Conservation (phyloP, 2,329 filamentous ascomycete species). For the Colletotrichum tabaci region DNA sequence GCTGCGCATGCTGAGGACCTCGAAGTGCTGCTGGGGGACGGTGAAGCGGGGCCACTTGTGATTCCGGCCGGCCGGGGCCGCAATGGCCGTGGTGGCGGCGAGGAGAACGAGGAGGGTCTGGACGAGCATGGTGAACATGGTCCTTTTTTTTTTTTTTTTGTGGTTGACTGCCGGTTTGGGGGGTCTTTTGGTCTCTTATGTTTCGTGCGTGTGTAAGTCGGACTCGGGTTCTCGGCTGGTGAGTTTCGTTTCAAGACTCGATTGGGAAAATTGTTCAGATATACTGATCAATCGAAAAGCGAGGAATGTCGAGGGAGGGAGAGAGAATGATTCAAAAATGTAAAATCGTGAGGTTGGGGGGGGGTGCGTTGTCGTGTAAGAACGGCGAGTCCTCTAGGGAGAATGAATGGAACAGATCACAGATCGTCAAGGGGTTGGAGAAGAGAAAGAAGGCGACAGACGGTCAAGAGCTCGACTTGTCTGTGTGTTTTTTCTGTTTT, state of each 20-base stretch:
- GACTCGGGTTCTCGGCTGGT: not conserved
- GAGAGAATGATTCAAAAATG: too few species aligned
- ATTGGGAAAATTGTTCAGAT: not conserved
- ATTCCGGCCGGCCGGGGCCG: slow-evolving; percentile 48
- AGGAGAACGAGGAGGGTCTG: slow-evolving; percentile 51
- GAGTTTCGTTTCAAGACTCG: slow-evolving; percentile 20
- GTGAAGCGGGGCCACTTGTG: slow-evolving; percentile 53
- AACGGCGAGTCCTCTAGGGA: slow-evolving; percentile 7
- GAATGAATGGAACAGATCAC: slow-evolving; percentile 42
- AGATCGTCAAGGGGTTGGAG: slow-evolving; percentile 30
- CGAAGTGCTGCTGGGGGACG: slow-evolving; percentile 59
- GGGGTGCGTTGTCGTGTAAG: not conserved
- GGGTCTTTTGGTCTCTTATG: slow-evolving; percentile 25
- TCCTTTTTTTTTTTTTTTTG: slow-evolving; percentile 18
- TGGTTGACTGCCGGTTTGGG: not conserved
- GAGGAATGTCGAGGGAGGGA: too few species aligned
- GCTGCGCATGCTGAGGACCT: slow-evolving; percentile 60
- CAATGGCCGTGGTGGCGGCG: slow-evolving; percentile 50
- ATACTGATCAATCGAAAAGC: not conserved
- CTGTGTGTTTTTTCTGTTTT: not conserved
- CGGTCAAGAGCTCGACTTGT: slow-evolving; percentile 36
- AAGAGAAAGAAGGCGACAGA: slow-evolving; percentile 40
- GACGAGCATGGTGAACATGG: slow-evolving; percentile 53
- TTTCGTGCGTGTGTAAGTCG: slow-evolving; percentile 18
- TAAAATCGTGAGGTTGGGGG: not conserved